These are phyloP conservation scores for Amoeboaphelidium occidentale DNA, from an alignment of 371 early-diverging fungal species.

Conservation along the genomic window DNA sequence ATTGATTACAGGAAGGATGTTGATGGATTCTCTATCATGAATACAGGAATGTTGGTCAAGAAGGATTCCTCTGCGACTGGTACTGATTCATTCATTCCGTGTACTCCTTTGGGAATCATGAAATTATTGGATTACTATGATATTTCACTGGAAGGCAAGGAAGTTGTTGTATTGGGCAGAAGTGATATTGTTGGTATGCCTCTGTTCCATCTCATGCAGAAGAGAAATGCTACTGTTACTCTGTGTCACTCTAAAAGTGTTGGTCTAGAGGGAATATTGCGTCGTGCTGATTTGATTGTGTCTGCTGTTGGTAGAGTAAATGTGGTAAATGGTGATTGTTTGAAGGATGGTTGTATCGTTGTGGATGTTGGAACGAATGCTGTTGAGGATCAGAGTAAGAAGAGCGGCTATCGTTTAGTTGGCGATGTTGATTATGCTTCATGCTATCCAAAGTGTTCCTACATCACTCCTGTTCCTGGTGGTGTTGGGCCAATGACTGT, in stretches of 20 bases:
- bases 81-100: constrained; percentile 57
- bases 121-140: constrained; percentile 41
- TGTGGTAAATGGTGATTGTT: constrained; percentile 61
- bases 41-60: constrained; percentile 73
- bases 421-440: constrained; percentile 69
- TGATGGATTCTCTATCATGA: constrained; percentile 75
- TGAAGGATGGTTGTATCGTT: constrained; percentile 69
- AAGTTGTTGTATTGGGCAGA: constrained; percentile 72
- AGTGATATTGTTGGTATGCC: constrained; percentile 86
- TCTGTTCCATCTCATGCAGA: constrained; percentile 48
- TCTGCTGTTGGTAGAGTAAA: constrained; percentile 61
- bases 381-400: constrained; percentile 52
- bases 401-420: constrained; percentile 61
- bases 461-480: constrained; percentile 69
- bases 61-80: too few relatives aligned
- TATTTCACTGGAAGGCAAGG: constrained; percentile 43
- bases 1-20: constrained; percentile 73
- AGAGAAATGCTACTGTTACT: constrained; percentile 63
- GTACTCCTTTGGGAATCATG: constrained; percentile 78
- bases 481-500: constrained; percentile 93
- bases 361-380: constrained; percentile 87
- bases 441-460: constrained; percentile 35
- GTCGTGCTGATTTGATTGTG: constrained; percentile 55
- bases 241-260: constrained; percentile 62
- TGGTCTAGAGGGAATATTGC: constrained; percentile 40